These are phyloP conservation scores for Leccinum subspadiceum DNA, from an alignment of 1,284 basidiomycete genomes.

Conservation along the genomic window DNA sequence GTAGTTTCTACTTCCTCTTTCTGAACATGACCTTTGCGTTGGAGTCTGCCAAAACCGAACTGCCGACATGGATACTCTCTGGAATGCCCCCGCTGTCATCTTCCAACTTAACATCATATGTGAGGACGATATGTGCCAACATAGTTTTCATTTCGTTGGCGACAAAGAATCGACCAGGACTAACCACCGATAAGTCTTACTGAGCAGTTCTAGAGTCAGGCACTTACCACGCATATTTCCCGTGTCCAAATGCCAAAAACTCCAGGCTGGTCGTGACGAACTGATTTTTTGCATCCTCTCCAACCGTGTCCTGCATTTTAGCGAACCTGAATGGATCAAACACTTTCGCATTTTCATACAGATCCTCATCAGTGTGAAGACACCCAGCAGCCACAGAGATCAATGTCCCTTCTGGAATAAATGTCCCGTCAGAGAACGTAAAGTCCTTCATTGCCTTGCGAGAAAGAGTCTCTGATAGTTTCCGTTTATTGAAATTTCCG, in stretches of 20 bases:
- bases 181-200: conserved; percentile 4
- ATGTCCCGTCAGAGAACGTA: conserved; percentile 42
- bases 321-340: conserved; percentile 37
- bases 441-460: conserved; percentile 38
- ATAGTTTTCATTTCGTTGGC: conserved; percentile 27
- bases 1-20: conserved; percentile 1
- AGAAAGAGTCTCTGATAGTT: background rate
- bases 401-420: conserved; percentile 37
- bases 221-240: conserved; percentile 19
- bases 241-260: conserved; percentile 21
- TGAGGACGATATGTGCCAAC: conserved; percentile 28
- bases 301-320: conserved; percentile 14
- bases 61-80: conserved; percentile 2
- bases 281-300: conserved; percentile 19
- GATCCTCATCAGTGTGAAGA: conserved; percentile 27
- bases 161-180: conserved; percentile 36
- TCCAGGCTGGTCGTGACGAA: conserved; percentile 16
- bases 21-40: conserved; percentile 9
- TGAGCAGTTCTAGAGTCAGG: background rate
- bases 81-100: conserved; percentile 22
- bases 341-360: conserved; percentile 25
- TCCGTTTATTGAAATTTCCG: background rate
- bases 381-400: conserved; percentile 26
- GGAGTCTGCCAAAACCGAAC: background rate
- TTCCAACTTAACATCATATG: conserved; percentile 29